phyloP scores from a whole-genome alignment of 768 basidiomycete species.

The Tephrocybe sp. region DNA sequence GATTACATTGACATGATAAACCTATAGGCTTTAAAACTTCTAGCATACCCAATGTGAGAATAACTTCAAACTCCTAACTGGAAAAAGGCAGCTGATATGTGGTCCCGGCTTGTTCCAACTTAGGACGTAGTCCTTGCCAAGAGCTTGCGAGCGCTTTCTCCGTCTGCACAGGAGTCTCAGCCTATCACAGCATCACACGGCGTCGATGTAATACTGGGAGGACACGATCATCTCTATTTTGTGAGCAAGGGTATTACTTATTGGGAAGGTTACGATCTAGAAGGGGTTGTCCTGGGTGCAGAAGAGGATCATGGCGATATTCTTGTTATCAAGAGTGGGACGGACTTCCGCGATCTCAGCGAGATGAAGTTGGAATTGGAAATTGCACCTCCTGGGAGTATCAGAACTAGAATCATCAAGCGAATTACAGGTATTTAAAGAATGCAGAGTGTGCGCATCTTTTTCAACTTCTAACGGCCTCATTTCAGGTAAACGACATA shows the following conservation, averaged over 20 bases:
- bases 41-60: conserved; percentile 47
- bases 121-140: conserved; percentile 76
- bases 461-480: background rate
- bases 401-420: conserved; percentile 64
- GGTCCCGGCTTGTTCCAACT: background rate
- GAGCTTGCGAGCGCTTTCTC: conserved; percentile 56
- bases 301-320: conserved; percentile 73
- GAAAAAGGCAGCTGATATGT: background rate
- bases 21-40: background rate
- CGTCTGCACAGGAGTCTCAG: conserved; percentile 41
- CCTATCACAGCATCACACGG: conserved; percentile 61
- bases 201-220: conserved; percentile 80
- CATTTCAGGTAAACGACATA: conserved; percentile 60
- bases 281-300: conserved; percentile 53
- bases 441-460: background rate
- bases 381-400: conserved; percentile 55
- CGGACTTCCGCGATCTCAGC: conserved; percentile 85
- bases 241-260: conserved; percentile 58
- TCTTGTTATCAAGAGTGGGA: conserved; percentile 81
- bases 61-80: too few species aligned
- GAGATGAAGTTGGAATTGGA: conserved; percentile 65
- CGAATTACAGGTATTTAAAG: conserved; percentile 49
- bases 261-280: conserved; percentile 66
- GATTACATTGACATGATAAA: background rate
- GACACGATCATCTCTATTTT: conserved; percentile 87